A percentile compares a stretch with the other conserved stretches of the same genome.
phyloP scores from a whole-genome alignment of 345 rosid genomes.

The Acer yangbiense region DNA sequence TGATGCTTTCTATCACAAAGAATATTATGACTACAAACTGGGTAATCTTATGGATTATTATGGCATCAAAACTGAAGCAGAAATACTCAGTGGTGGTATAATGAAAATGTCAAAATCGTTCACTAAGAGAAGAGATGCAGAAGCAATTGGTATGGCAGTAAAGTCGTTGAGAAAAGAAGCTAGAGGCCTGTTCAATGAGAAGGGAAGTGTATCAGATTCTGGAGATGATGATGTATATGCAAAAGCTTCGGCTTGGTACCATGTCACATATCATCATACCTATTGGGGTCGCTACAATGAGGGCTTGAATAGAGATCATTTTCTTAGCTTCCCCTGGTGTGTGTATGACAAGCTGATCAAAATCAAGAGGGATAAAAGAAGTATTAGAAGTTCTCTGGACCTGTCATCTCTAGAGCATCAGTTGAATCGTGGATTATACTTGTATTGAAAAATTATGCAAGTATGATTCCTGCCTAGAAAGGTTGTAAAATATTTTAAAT shows the following conservation, averaged over 20 bases:
- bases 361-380: conserved; percentile 46
- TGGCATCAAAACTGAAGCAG: conserved; percentile 33
- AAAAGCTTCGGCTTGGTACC: conserved; percentile 79
- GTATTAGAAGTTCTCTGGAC: not conserved
- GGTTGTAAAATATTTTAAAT: not conserved
- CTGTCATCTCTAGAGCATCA: conserved; percentile 7
- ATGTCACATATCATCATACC: conserved; percentile 68
- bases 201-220: conserved; percentile 26
- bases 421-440: conserved; percentile 9
- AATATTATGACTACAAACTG: conserved; percentile 21
- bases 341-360: conserved; percentile 59
- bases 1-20: conserved; percentile 14
- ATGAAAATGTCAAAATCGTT: conserved; percentile 19
- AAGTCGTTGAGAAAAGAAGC: conserved; percentile 57
- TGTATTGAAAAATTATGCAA: not conserved
- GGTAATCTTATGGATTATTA: conserved; percentile 29
- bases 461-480: not conserved
- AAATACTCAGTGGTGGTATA: conserved; percentile 29
- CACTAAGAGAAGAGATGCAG: conserved; percentile 28
- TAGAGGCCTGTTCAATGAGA: conserved; percentile 46
- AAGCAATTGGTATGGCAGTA: conserved; percentile 44
- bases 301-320: conserved; percentile 60
- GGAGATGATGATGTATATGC: conserved; percentile 33
- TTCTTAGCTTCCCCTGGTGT: conserved; percentile 79
- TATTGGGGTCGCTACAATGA: conserved; percentile 67